Evolutionary conservation across 2,329 filamentous ascomycete species (phyloP), one percentile per base, ranked within the genome.

Genomic region (Talaromyces sp.): DNA sequence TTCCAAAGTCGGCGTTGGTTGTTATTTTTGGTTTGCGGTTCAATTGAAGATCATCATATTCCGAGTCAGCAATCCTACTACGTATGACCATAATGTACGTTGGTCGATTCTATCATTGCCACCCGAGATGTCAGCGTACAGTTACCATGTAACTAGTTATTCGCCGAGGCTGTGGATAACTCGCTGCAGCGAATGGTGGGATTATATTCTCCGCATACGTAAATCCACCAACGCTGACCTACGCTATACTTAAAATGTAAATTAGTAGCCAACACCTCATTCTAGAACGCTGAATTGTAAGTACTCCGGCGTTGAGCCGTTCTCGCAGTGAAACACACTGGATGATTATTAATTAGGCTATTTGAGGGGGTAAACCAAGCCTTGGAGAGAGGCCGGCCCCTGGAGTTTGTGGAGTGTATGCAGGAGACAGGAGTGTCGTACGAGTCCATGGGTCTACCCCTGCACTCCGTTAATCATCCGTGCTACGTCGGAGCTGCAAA

Each of bases 1-100:
- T 19, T 59, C 56, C 60, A 65, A 6, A 31, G 6, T 37, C 24
- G 47, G 60, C 60, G 60, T 54, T 62, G 47, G 60, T 13, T 56
- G n/a, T 31, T 35, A 35, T 19, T 19, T 24, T 56, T 24, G 14
- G 6, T 9, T 39, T 22, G 50, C 27, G 13, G 31, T 14, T 24
- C 11, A 24, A 39, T 24, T 9, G n/a, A 54, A 35, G 50, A 54
- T 22, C 13, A 33, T 33, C 14, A 3, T 33, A 9, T 52, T 52
- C 31, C 3, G 27, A 52, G 48, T 31, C 48, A 52, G 14, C 48
- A 31, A 52, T 52, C 24, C 24, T 52, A 52, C 48, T 14, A 52
- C 33, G 48, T 16, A 52, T 52, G 48, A 19, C 48, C 24, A 33
- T 11, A 52, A 33, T 33, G 48, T 50, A 2, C 3, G 24, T 31